Evolutionary conservation across 345 rosid genomes (phyloP), one percentile per base, ranked within the genome.

Genomic region (Citrus maxima): DNA sequence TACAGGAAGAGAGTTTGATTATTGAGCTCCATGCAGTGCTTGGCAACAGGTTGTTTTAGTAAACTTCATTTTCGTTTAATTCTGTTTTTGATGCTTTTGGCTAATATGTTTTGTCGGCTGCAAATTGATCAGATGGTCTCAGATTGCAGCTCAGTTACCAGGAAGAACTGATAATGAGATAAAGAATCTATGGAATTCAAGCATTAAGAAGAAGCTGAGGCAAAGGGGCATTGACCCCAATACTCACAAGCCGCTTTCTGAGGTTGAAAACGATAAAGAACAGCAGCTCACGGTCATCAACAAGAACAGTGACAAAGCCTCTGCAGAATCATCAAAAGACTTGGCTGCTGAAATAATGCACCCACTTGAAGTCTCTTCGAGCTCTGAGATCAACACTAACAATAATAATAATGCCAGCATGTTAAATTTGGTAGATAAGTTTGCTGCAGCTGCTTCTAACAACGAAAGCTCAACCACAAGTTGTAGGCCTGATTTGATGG

Each of bases 21-120:
- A 84, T 93, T 72, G 97, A 91, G 73, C 95, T 93, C 73, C 97
- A 91, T 76, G 82, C 91, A 10, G 87, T 86, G 10, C 93, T 93
- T 28, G 97, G 97, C 67, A 93, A 91, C 75, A 87, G 97, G 97
- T 87, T 70, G 14, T 10, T 59, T 63, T 38, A 25, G 27, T 42
- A 8, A 46, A 6, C 34, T 37, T 18, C 58, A 59, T 32, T 5
- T 60, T 67, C 28, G n/a, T 51, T 61, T 54, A 51, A 2, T 19
- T 55, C 25, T 32, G n/a, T 2, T 54, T 54, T 54, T 16, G 22
- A 54, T 18, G 21, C 58, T 2, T 54, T 54, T 18, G 58, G 58
- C 58, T 54, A 54, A 54, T 54, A 18, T 54, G 58, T 6, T 19
- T 54, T 84, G 55, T 19, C 32, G 35, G 18, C 56, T 37, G 24